Evolutionary conservation across 2,329 filamentous ascomycete species (phyloP), one percentile per base, ranked within the genome.

Genomic region (Cordyceps cicadae): DNA sequence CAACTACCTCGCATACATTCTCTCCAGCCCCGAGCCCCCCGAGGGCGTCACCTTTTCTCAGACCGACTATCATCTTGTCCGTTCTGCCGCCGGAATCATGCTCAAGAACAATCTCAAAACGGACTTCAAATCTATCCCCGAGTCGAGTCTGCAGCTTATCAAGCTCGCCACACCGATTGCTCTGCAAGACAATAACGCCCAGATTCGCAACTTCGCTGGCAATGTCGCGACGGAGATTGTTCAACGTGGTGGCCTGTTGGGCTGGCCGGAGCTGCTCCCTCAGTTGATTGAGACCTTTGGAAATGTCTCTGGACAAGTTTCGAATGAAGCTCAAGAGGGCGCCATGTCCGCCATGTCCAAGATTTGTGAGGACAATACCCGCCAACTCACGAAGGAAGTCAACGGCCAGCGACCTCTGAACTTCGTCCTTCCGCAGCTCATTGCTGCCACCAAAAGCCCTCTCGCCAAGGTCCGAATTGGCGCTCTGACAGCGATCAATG

Each of bases 351-450:
- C 94, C 53, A 80, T 99, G 74, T 80, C 88, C 72, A 97, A 97
- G 79, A 92, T 99, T 63, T 99, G 94, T 75, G 94, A 99, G 75
- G 94, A 99, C 76, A 97, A 96, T 76, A 87, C 85, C 69, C 91
- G 89, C 71, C 81, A 90, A 62, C 79, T 99, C 59, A 91, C 96
- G 74, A 87, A 87, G 67, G 90, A 96, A 65, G 90, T 96, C 72
- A 87, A 92, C 70, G 91, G 92, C 63, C 88, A 97, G 74, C 84
- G 92, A 61, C 94, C 94, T 1, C 83, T 97, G 63, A 88, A 89
- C 71, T 88, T 92, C 68, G 85, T 99, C 51, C 87, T 97, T 54
- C 94, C 94, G 12, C 93, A 95, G 74, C 82, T 99, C 63, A 86
- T 99, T 66, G 84, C 92, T 61, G 94, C 95, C 63, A 94, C 91